Percentiles rank a stretch among this genome's conserved stretches.
phyloP scores from a whole-genome alignment of 1,284 basidiomycete genomes.

The Tilletia indica region DNA sequence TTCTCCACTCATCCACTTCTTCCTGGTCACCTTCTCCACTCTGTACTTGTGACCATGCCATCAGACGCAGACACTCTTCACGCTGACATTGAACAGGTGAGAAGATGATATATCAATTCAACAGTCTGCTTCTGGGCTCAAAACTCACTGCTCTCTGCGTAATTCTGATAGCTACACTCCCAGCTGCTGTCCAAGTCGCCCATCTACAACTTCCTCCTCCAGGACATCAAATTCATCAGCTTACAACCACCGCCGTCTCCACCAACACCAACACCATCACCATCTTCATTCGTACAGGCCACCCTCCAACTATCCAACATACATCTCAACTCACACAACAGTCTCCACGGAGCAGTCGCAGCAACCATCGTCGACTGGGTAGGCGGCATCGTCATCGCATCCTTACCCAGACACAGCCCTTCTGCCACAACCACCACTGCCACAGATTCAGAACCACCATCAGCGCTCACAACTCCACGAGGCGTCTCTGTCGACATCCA shows the following conservation, averaged over 20 bases:
- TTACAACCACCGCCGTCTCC: background rate
- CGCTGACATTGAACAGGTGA: too few species aligned
- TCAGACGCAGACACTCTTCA: too few species aligned
- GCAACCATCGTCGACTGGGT: conserved; percentile 44
- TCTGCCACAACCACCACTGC: background rate
- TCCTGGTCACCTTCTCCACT: too few species aligned
- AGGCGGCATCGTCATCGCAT: conserved; percentile 39
- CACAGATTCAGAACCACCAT: background rate
- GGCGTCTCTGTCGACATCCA: conserved; percentile 43
- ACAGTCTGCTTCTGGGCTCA: too few species aligned
- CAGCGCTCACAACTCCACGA: conserved; percentile 16
- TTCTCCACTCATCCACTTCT: too few species aligned
- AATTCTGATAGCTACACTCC: conserved; percentile 24
- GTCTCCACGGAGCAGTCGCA: conserved; percentile 40
- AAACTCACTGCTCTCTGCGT: background rate
- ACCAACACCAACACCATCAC: conserved; percentile 18
- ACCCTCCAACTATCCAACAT: conserved; percentile 29
- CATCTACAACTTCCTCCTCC: conserved; percentile 39
- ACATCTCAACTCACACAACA: conserved; percentile 37
- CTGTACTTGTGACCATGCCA: too few species aligned
- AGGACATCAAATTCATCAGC: conserved; percentile 23
- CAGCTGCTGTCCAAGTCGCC: conserved; percentile 34
- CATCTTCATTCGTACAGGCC: conserved; percentile 29
- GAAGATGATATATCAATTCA: too few species aligned
- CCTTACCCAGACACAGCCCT: conserved; percentile 18